A percentile compares a stretch with the other conserved stretches of the same genome.
These are phyloP conservation scores for Penicillium cataractarum DNA, from an alignment of 495 filamentous ascomycete species.

Conservation along the genomic window DNA sequence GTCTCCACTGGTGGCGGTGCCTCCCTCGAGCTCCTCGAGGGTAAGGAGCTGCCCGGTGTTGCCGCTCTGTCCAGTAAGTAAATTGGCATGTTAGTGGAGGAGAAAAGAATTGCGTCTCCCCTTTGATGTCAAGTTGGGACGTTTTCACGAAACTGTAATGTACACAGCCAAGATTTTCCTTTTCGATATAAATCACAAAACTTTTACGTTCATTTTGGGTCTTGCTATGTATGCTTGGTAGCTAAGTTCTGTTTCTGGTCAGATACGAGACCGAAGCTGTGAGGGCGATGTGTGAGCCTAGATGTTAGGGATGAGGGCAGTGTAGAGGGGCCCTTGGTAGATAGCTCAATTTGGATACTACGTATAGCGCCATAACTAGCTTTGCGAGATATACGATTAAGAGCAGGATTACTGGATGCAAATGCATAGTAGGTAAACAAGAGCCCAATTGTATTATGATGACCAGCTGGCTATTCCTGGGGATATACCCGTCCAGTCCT, in stretches of 20 bases:
- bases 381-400: background rate
- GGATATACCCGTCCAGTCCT: background rate
- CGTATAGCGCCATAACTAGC: background rate
- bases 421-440: background rate
- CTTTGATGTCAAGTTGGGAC: background rate
- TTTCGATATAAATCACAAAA: conserved; percentile 20
- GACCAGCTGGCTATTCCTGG: background rate
- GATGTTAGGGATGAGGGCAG: background rate
- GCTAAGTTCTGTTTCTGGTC: conserved; percentile 19
- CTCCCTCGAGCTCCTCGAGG: conserved; percentile 93
- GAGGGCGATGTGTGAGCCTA: background rate
- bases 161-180: conserved; percentile 29
- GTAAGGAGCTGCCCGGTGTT: conserved; percentile 95
- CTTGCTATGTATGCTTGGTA: background rate
- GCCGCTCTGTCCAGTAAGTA: conserved; percentile 90
- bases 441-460: background rate
- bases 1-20: conserved; percentile 97
- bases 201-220: background rate
- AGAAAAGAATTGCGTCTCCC: too few relatives aligned
- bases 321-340: background rate
- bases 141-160: conserved; percentile 39
- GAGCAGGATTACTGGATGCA: background rate
- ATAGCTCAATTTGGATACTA: background rate
- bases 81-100: conserved; percentile 24
- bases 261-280: conserved; percentile 39